Evolutionary conservation across 306 rosid genomes (phyloP).

Genomic region (Castanea mollissima): DNA sequence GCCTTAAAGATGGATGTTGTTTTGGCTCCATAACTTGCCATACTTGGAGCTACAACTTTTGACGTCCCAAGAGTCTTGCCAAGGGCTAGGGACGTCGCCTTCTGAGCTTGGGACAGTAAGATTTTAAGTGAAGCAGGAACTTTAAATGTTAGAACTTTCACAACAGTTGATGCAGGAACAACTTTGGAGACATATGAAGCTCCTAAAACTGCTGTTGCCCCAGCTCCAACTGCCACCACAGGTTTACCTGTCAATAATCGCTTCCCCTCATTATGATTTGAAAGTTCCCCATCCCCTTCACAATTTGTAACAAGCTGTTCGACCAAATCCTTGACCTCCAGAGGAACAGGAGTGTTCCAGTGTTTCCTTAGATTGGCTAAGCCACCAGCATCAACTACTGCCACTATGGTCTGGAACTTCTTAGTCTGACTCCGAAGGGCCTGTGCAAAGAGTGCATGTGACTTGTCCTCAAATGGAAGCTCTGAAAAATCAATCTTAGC

Average conservation of each 20-base stretch:
- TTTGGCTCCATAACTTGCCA: constrained; percentile 62
- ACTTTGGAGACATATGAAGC: constrained; percentile 73
- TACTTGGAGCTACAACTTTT: constrained; percentile 53
- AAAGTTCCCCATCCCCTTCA: constrained; percentile 32
- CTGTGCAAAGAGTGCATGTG: constrained; percentile 57
- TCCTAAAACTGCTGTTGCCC: constrained; percentile 76
- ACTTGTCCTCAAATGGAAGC: constrained; percentile 64
- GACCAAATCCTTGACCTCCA: constrained; percentile 55
- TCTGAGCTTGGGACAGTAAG: constrained; percentile 53
- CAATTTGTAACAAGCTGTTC: constrained; percentile 39
- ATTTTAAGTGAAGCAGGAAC: constrained; percentile 60
- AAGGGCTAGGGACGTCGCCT: constrained; percentile 39
- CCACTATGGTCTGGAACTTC: constrained; percentile 69
- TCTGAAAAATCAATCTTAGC: constrained; percentile 43
- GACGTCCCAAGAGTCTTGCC: constrained; percentile 45
- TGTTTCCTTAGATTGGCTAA: constrained; percentile 74
- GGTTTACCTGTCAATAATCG: constrained; percentile 51
- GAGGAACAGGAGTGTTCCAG: constrained; percentile 67
- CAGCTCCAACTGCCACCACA: constrained; percentile 79
- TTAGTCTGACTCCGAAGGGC: constrained; percentile 60
- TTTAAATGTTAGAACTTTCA: constrained; percentile 56
- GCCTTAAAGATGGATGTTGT: constrained; percentile 58
- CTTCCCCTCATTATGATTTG: constrained; percentile 42
- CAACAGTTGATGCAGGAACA: constrained; percentile 57
- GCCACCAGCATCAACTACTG: constrained; percentile 66